Evolutionary conservation across 345 rosid species (phyloP).

Genomic region (Ailanthus altissimus): DNA sequence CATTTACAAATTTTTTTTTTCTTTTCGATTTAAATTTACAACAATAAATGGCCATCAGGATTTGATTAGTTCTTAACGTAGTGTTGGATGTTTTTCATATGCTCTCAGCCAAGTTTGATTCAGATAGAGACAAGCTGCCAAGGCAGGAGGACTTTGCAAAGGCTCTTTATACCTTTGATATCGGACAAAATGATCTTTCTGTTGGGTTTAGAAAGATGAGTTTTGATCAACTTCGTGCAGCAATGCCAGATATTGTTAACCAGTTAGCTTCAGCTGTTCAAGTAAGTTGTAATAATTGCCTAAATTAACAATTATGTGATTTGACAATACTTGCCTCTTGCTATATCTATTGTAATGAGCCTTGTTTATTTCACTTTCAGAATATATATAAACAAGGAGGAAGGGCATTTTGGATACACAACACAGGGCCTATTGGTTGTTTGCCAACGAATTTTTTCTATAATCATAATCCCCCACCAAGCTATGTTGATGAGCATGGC

Average conservation of each 20-base stretch:
- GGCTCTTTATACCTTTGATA: constrained; percentile 89
- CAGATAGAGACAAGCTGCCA: constrained; percentile 66
- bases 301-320: not conserved
- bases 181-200: constrained; percentile 94
- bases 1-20: no score
- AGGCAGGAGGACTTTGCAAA: constrained; percentile 69
- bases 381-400: constrained; percentile 54
- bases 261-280: constrained; percentile 83
- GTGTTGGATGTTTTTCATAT: not conserved
- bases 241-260: constrained; percentile 65
- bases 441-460: constrained; percentile 76
- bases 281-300: constrained; percentile 41
- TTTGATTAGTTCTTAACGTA: not conserved
- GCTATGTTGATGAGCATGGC: constrained; percentile 64
- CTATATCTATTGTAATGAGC: not conserved
- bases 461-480: constrained; percentile 59
- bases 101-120: constrained; percentile 42
- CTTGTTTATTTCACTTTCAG: constrained; percentile 29
- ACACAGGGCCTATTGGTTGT: constrained; percentile 91
- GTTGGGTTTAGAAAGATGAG: constrained; percentile 76
- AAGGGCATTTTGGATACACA: constrained; percentile 76
- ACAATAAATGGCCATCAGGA: not conserved
- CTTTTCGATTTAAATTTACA: not conserved
- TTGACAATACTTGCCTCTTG: not conserved
- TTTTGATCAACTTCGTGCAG: constrained; percentile 65